A percentile compares a stretch with the other conserved stretches of the same genome.
Conservation (phyloP, 2,329 filamentous ascomycete species). For the Blastomyces parvus region DNA sequence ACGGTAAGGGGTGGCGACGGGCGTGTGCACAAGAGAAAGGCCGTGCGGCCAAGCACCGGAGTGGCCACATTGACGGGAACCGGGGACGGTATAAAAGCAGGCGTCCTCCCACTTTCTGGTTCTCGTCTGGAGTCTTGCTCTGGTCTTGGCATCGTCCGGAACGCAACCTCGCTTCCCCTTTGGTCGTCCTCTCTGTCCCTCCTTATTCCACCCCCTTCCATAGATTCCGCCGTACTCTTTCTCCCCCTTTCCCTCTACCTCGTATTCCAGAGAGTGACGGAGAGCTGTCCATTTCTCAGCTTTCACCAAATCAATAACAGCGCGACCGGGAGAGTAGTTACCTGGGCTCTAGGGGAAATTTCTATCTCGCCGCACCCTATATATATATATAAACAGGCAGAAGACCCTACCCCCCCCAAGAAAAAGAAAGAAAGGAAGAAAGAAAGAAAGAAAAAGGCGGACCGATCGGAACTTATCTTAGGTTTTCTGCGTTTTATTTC, state of each 20-base stretch:
- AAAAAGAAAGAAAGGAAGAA: slow-evolving; percentile 4
- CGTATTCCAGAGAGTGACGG: not conserved
- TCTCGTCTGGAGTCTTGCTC: slow-evolving; percentile 11
- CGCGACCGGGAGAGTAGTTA: not conserved
- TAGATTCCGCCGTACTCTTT: not conserved
- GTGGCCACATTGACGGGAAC: slow-evolving; percentile 8
- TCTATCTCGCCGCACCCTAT: not conserved
- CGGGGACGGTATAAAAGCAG: slow-evolving; percentile 17
- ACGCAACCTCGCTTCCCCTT: slow-evolving; percentile 8
- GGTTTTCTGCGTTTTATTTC: not conserved
- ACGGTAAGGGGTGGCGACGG: slow-evolving; percentile 9
- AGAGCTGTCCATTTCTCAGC: not conserved
- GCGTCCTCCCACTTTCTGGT: slow-evolving; percentile 13
- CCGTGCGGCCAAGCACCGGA: slow-evolving; percentile 9
- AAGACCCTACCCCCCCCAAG: not conserved
- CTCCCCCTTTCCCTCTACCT: not conserved
- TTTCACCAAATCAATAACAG: not conserved
- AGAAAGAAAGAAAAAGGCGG: slow-evolving; percentile 3
- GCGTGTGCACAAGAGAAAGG: slow-evolving; percentile 10
- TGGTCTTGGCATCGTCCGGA: slow-evolving; percentile 18
- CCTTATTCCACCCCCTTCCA: not conserved
- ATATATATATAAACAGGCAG: slow-evolving; percentile 3
- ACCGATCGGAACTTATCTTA: not conserved
- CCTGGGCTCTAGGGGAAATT: not conserved
- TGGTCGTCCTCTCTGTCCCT: slow-evolving; percentile 1